These are phyloP conservation scores for Tulasnella sp. DNA, from an alignment of 768 basidiomycete genomes.

Conservation along the genomic window DNA sequence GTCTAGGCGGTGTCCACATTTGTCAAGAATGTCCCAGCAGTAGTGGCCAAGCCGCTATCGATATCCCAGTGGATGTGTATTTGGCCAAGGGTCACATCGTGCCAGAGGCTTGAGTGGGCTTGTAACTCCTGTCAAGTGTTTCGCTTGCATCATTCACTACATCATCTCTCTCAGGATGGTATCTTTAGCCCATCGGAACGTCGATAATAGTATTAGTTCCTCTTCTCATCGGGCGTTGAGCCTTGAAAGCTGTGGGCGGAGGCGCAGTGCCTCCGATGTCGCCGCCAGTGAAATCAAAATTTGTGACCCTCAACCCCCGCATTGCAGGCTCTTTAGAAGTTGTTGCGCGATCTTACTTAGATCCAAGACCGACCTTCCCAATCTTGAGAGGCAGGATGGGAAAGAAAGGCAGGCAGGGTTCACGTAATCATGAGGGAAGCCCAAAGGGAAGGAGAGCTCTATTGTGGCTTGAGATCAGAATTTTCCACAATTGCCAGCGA, in stretches of 20 bases:
- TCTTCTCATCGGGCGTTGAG: neutral
- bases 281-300: neutral
- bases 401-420: conserved; percentile 1
- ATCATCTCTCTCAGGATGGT: neutral
- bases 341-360: conserved; percentile 4
- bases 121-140: neutral
- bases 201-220: neutral
- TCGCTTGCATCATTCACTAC: neutral
- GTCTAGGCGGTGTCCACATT: neutral
- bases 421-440: neutral
- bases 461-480: neutral
- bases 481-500: neutral
- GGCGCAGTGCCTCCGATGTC: neutral
- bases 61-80: neutral
- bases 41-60: neutral
- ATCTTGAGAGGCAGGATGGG: conserved; percentile 5
- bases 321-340: no score
- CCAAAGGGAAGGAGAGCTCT: neutral
- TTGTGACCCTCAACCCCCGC: neutral
- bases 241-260: neutral
- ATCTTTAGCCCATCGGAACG: neutral
- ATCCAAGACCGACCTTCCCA: neutral
- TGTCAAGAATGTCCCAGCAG: neutral
- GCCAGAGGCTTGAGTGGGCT: neutral
- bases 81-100: neutral